Evolutionary conservation across 805 yeast species (phyloP), one percentile per base, ranked within the genome.

Genomic region (Citeromyces nyonsensis): DNA sequence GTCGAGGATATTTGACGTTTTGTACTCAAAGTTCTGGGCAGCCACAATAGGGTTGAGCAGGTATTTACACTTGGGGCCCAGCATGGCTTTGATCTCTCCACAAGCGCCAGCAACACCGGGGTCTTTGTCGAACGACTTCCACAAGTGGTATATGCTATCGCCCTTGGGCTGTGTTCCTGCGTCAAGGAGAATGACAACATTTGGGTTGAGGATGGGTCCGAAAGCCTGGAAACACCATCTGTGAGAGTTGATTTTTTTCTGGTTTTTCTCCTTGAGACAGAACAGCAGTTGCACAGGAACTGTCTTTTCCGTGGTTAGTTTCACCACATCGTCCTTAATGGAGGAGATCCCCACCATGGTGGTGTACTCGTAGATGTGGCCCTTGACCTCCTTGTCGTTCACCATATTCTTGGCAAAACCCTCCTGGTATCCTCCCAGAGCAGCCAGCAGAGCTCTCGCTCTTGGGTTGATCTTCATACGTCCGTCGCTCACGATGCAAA

Each of bases 201-300:
- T 74, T 3, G 98, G 97, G 33, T 79, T 65, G 34, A 88, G 56
- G 22, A 79, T 63, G 24, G 86, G 81, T 10, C 85, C 82, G 58
- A 88, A 83, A 2, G 94, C 93, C 52, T 88, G 91, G 55, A 88
- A 75, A 22, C 93, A 85, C 98, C 98, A 88, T 44, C 96, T 68
- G 56, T 88, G 98, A 3, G 95, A 84, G 53, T 88, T 88, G 51
- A 88, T 88, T 48, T 88, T 88, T 49, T 80, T 75, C 42, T 79
- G 73, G 52, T 88, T 88, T 47, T 75, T 73, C 47, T 88, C 97
- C 49, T 88, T 88, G 45, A 88, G 57, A 45, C 95, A 88, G 51
- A 86, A 86, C 15, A 88, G 52, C 54, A 91, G 59, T 52, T 88
- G 97, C 8, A 85, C 78, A 0, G 98, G 98, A 3, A 74, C 69